Evolutionary conservation across 176 grass and related monocot species (phyloP).

Genomic region (Guadua angustifolia): DNA sequence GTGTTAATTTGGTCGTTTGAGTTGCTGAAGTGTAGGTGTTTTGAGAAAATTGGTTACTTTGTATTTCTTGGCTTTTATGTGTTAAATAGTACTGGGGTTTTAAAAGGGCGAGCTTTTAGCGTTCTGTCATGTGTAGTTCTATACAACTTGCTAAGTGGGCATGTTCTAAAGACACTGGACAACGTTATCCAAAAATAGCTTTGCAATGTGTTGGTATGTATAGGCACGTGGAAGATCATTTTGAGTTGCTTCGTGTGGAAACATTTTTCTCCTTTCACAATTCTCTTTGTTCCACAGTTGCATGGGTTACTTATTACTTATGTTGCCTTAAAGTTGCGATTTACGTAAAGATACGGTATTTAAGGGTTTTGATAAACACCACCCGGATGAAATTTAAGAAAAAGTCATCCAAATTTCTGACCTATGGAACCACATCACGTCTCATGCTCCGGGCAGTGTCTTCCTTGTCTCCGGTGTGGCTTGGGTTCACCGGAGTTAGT

Average conservation of each 20-base stretch:
- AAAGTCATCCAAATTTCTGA: background rate
- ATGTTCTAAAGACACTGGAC: constrained; percentile 22
- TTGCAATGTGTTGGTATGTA: constrained; percentile 2
- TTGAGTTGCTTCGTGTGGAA: constrained; percentile 31
- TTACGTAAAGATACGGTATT: background rate
- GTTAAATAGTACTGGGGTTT: background rate
- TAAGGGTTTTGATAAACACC: background rate
- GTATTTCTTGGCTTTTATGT: background rate
- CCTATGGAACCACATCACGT: background rate
- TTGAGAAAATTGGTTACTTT: background rate
- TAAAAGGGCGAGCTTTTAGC: constrained; percentile 28
- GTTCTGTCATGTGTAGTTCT: background rate
- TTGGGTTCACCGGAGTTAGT: background rate
- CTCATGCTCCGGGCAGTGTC: background rate
- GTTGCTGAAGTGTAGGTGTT: background rate
- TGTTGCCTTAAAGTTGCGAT: background rate
- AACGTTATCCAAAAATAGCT: constrained; percentile 29
- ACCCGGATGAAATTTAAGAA: background rate
- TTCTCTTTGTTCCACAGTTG: background rate
- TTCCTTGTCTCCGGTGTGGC: background rate
- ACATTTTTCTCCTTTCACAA: background rate
- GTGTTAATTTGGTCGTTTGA: background rate
- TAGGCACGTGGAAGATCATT: constrained; percentile 34
- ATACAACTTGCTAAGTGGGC: background rate
- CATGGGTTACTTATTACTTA: constrained; percentile 9